These are phyloP conservation scores for Rhizophlyctis rosea DNA, from an alignment of 192 early-diverging fungal genomes.

Conservation along the genomic window DNA sequence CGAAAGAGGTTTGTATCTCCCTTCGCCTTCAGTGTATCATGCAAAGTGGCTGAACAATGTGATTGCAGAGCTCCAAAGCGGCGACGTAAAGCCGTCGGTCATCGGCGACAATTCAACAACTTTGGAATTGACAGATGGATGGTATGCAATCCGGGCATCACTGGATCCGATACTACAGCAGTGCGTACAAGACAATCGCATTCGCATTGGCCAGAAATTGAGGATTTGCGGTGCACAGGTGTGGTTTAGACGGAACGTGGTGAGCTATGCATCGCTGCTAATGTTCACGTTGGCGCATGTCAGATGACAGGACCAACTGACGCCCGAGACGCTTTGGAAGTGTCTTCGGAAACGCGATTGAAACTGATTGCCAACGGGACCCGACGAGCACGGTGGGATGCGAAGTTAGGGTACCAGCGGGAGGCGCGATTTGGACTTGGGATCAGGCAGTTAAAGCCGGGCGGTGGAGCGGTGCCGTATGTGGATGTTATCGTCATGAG, in stretches of 20 bases:
- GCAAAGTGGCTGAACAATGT: too few relatives aligned
- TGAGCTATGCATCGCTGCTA: slow-evolving; percentile 9
- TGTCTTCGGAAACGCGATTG: slow-evolving; percentile 27
- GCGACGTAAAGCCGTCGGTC: neutral
- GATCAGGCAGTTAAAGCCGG: slow-evolving; percentile 31
- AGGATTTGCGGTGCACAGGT: slow-evolving; percentile 57
- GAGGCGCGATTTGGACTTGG: slow-evolving; percentile 22
- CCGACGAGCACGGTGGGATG: slow-evolving; percentile 57
- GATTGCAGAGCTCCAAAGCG: neutral
- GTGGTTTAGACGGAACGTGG: too few relatives aligned
- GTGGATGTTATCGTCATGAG: slow-evolving; percentile 60
- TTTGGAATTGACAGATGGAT: slow-evolving; percentile 66
- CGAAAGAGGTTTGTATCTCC: too few relatives aligned
- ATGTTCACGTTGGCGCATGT: neutral
- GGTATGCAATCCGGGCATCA: slow-evolving; percentile 58
- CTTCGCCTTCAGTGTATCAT: too few relatives aligned
- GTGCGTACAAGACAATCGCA: slow-evolving; percentile 32
- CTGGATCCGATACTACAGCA: slow-evolving; percentile 47
- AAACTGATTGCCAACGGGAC: slow-evolving; percentile 55
- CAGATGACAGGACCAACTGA: slow-evolving; percentile 24
- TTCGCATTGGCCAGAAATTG: slow-evolving; percentile 62
- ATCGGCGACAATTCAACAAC: too few relatives aligned
- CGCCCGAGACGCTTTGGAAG: slow-evolving; percentile 38
- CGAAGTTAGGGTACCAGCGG: slow-evolving; percentile 56
- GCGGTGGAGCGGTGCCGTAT: slow-evolving; percentile 61